phyloP scores from a whole-genome alignment of 176 grass and related monocot species.

The Poa pratensis region DNA sequence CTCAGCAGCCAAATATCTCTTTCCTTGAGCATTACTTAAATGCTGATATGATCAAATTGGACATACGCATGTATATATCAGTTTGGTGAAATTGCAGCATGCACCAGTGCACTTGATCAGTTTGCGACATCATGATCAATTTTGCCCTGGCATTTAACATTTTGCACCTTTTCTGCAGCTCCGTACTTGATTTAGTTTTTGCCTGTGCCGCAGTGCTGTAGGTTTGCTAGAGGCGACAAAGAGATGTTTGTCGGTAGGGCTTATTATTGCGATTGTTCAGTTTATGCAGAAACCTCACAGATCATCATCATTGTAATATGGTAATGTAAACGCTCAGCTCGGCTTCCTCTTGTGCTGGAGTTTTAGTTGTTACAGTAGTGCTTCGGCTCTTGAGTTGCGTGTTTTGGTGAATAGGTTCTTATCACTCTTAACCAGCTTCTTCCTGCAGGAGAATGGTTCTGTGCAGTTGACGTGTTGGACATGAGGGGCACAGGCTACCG shows the following conservation, averaged over 20 bases:
- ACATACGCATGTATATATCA: no score
- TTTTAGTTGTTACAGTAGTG: conserved; percentile 11
- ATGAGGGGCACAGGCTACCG: no score
- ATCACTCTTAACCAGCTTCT: no score
- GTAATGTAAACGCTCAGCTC: conserved; percentile 44
- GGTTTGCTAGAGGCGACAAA: conserved; percentile 43
- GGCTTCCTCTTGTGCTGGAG: conserved; percentile 19
- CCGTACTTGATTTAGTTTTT: conserved; percentile 42
- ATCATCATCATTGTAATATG: conserved; percentile 52
- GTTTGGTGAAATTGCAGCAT: no score
- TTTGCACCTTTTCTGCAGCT: conserved; percentile 37
- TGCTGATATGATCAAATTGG: no score
- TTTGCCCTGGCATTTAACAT: no score
- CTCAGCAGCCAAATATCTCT: no score
- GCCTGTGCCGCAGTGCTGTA: conserved; percentile 37
- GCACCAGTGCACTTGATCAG: no score
- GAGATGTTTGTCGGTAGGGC: conserved; percentile 47
- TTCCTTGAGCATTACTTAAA: no score
- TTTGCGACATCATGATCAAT: no score
- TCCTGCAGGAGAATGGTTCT: no score
- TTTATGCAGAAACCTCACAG: conserved; percentile 57
- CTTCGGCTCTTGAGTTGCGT: background rate
- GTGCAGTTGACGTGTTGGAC: no score
- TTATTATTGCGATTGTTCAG: background rate
- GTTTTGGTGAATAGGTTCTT: background rate